These are phyloP conservation scores for Shiraia sp. DNA, from an alignment of 2,329 filamentous ascomycete genomes.

Conservation along the genomic window DNA sequence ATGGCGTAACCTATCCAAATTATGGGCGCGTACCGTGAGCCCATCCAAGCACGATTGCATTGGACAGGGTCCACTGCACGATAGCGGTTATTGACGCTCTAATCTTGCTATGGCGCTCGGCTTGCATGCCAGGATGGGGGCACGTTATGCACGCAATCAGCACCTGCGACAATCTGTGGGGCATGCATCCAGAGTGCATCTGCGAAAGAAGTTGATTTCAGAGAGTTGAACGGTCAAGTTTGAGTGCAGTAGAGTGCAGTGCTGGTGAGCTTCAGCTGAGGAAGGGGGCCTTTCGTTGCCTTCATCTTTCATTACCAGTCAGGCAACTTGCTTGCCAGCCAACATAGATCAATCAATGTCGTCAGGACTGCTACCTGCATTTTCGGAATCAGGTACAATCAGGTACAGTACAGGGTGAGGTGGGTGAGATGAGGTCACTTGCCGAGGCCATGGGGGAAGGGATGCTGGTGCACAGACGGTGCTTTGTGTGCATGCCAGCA, in stretches of 20 bases:
- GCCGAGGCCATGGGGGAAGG: constrained; percentile 3
- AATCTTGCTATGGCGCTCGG: constrained; percentile 10
- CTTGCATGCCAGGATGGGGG: constrained; percentile 13
- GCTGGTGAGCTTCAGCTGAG: too few relatives aligned
- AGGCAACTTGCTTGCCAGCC: too few relatives aligned
- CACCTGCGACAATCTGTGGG: constrained; percentile 15
- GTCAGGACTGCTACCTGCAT: too few relatives aligned
- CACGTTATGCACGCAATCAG: constrained; percentile 23
- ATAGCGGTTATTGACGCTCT: constrained; percentile 21
- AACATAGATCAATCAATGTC: too few relatives aligned
- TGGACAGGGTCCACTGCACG: constrained; percentile 8
- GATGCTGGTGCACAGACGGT: constrained; percentile 22
- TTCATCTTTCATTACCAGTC: too few relatives aligned
- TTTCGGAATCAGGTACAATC: constrained; percentile 28
- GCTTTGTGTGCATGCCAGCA: neutral
- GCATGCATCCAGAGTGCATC: constrained; percentile 8
- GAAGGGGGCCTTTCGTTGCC: too few relatives aligned
- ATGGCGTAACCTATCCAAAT: neutral
- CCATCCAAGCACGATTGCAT: constrained; percentile 3
- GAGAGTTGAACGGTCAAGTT: neutral
- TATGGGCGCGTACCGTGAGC: constrained; percentile 14
- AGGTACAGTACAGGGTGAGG: constrained; percentile 17
- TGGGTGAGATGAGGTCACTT: constrained; percentile 13
- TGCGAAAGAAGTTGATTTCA: constrained; percentile 7
- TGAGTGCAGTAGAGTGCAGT: too few relatives aligned